Conservation (phyloP, 345 rosid species). For the Arabidopsis suecica region DNA sequence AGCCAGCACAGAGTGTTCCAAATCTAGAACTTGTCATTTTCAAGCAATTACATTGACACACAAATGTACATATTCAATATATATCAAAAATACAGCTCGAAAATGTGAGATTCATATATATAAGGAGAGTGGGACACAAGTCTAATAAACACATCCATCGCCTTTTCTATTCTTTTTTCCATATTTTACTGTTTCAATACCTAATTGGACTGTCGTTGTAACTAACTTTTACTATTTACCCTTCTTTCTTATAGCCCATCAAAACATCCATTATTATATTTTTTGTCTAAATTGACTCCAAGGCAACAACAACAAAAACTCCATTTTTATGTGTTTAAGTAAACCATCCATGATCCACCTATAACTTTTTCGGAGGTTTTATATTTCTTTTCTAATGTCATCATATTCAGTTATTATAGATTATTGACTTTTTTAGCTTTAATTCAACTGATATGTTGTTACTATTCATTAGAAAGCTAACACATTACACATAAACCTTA, state of each 20-base stretch:
- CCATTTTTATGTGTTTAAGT: too few relatives aligned
- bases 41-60: constrained; percentile 26
- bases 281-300: not conserved
- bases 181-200: constrained; percentile 31
- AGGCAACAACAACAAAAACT: too few relatives aligned
- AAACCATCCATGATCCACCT: too few relatives aligned
- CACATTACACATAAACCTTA: too few relatives aligned
- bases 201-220: not conserved
- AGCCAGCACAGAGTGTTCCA: constrained; percentile 48
- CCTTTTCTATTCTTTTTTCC: constrained; percentile 23
- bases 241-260: not conserved
- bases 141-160: constrained; percentile 22
- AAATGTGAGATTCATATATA: not conserved
- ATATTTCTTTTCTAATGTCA: not conserved
- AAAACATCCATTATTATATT: not conserved
- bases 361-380: too few relatives aligned
- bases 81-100: constrained; percentile 38
- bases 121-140: constrained; percentile 29
- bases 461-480: not conserved
- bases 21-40: constrained; percentile 43
- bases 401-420: not conserved
- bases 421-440: not conserved
- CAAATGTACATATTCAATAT: not conserved
- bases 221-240: constrained; percentile 30
- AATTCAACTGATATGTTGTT: not conserved